These are phyloP conservation scores for Metahyphopichia silvanorum DNA, from an alignment of 805 yeast species.

Conservation along the genomic window DNA sequence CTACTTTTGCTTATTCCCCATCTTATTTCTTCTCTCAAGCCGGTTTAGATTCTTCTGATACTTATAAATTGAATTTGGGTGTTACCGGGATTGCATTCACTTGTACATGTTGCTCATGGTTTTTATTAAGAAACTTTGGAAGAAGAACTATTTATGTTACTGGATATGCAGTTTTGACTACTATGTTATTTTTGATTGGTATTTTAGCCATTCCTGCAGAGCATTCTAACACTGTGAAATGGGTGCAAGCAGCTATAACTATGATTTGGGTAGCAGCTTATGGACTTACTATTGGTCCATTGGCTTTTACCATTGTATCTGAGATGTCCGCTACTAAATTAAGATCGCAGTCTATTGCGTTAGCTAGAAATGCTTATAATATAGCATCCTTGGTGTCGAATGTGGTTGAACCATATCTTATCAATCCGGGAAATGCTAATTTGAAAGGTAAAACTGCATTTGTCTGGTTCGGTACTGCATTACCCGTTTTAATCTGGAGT, in stretches of 20 bases:
- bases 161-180: constrained; percentile 33
- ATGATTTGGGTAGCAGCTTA: constrained; percentile 24
- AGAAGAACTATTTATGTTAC: constrained; percentile 34
- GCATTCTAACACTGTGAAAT: constrained; percentile 11
- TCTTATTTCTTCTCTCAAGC: constrained; percentile 36
- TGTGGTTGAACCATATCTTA: constrained; percentile 45
- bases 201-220: constrained; percentile 21
- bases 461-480: constrained; percentile 39
- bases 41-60: constrained; percentile 26
- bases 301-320: constrained; percentile 35
- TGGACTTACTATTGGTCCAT: constrained; percentile 40
- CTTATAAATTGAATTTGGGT: constrained; percentile 32
- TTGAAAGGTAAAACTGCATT: constrained; percentile 50
- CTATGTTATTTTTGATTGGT: constrained; percentile 41
- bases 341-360: constrained; percentile 39
- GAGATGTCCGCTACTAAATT: constrained; percentile 39
- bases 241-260: constrained; percentile 22
- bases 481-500: constrained; percentile 15
- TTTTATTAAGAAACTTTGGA: constrained; percentile 31
- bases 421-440: constrained; percentile 45
- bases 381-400: constrained; percentile 28
- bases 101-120: constrained; percentile 29
- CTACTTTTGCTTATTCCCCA: constrained; percentile 34
- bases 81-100: constrained; percentile 25
- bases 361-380: constrained; percentile 24